These are phyloP conservation scores for Eimeria necatrix DNA, from an alignment of 169 alveolate genomes.

Conservation along the genomic window DNA sequence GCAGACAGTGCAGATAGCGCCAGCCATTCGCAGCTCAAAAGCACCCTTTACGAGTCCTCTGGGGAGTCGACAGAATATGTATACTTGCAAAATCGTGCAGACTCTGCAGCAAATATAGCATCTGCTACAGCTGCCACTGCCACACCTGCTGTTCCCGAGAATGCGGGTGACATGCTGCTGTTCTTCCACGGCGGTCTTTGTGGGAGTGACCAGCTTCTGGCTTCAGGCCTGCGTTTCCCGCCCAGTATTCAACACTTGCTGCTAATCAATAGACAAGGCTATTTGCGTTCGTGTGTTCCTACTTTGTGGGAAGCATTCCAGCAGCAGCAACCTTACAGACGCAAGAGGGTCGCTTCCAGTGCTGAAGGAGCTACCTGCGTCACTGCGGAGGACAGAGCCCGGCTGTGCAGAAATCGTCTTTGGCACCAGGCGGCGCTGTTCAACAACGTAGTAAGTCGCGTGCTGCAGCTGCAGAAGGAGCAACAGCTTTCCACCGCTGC, in stretches of 20 bases:
- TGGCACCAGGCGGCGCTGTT: conserved; percentile 44
- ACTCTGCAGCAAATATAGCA: background rate
- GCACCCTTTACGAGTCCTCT: background rate
- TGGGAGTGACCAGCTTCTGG: conserved; percentile 61
- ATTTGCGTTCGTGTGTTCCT: conserved; percentile 14
- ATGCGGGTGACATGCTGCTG: conserved; percentile 31
- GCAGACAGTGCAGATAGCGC: background rate
- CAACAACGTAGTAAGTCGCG: conserved; percentile 16
- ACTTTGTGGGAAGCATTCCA: background rate
- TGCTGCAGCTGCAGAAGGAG: conserved; percentile 22
- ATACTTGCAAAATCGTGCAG: background rate
- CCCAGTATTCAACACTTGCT: background rate
- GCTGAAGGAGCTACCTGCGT: no score
- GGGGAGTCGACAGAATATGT: conserved; percentile 22
- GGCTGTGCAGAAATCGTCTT: conserved; percentile 14
- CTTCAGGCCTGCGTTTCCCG: conserved; percentile 5
- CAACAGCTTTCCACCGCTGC: background rate
- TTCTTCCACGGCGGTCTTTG: conserved; percentile 51
- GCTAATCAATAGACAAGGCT: background rate
- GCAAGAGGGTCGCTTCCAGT: background rate
- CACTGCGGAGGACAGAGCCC: background rate
- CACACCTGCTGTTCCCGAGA: background rate
- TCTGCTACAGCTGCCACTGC: background rate
- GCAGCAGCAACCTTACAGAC: background rate
- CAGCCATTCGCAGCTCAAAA: background rate